phyloP scores from a whole-genome alignment of 805 yeast genomes.

The Kazachstania kunashirensis region DNA sequence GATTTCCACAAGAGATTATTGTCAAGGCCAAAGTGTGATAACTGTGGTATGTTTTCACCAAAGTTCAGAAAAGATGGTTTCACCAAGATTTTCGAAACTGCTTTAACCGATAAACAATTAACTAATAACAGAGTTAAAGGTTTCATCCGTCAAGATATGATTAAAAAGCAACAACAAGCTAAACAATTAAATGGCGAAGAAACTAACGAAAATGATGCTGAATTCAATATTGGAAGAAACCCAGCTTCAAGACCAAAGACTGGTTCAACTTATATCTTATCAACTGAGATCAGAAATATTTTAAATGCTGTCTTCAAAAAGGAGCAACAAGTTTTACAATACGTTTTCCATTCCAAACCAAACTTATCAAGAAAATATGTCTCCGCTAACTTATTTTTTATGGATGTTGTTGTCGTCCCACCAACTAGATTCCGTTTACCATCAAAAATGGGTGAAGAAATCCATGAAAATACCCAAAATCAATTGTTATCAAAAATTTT shows the following conservation, averaged over 20 bases:
- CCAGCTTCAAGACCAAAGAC: slow-evolving; percentile 49
- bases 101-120: slow-evolving; percentile 72
- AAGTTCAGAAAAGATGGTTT: slow-evolving; percentile 90
- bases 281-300: slow-evolving; percentile 78
- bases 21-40: slow-evolving; percentile 81
- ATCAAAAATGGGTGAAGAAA: slow-evolving; percentile 91
- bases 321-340: slow-evolving; percentile 60
- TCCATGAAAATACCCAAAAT: slow-evolving; percentile 90
- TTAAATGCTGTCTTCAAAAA: slow-evolving; percentile 63
- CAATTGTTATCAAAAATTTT: slow-evolving; percentile 74
- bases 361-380: slow-evolving; percentile 35
- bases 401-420: slow-evolving; percentile 84
- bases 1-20: slow-evolving; percentile 67
- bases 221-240: slow-evolving; percentile 31
- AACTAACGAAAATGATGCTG: slow-evolving; percentile 15
- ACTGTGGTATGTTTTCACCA: slow-evolving; percentile 94
- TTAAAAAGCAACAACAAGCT: slow-evolving; percentile 33
- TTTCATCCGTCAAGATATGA: slow-evolving; percentile 58
- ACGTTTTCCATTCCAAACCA: slow-evolving; percentile 78
- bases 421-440: slow-evolving; percentile 96
- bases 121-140: slow-evolving; percentile 80
- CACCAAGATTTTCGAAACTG: slow-evolving; percentile 82
- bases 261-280: slow-evolving; percentile 77
- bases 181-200: slow-evolving; percentile 22
- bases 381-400: slow-evolving; percentile 77